phyloP scores from a whole-genome alignment of 805 yeast genomes.

The Wickerhamiella dianesei region DNA sequence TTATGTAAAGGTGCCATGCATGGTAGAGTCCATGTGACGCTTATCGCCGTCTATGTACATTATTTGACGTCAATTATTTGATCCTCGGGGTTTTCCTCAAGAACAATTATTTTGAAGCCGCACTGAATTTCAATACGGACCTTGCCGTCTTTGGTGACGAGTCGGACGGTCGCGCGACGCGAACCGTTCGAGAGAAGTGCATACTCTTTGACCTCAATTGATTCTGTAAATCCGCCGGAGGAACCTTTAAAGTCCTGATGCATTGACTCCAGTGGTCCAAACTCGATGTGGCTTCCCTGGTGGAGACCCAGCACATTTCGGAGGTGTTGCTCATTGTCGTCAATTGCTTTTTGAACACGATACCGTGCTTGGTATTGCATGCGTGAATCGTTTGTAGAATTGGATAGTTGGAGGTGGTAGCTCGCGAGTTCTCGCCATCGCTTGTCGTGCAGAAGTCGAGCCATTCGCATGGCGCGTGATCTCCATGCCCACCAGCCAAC shows the following conservation, averaged over 20 bases:
- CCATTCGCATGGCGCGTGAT: constrained; percentile 2
- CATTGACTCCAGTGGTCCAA: constrained; percentile 4
- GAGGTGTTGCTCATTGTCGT: constrained; percentile 5
- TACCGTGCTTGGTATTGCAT: background rate
- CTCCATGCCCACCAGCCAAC: constrained; percentile 8
- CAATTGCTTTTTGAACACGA: constrained; percentile 6
- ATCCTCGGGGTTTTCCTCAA: background rate
- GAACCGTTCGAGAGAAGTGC: constrained; percentile 1
- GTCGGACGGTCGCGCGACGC: constrained; percentile 4
- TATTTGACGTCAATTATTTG: background rate
- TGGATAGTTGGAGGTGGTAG: constrained; percentile 7
- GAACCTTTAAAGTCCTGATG: constrained; percentile 10
- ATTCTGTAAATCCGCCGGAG: constrained; percentile 6
- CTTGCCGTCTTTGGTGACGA: background rate
- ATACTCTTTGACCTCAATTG: constrained; percentile 9
- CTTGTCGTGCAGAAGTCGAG: constrained; percentile 7
- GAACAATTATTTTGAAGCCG: background rate
- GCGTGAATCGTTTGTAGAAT: background rate
- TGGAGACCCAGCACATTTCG: constrained; percentile 1
- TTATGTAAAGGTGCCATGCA: background rate
- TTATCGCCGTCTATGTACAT: background rate
- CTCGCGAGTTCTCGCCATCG: constrained; percentile 14
- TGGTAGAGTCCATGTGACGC: background rate
- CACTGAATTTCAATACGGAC: constrained; percentile 9
- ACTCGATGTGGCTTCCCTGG: background rate